Percentiles rank a stretch among this genome's conserved stretches.
phyloP scores from a whole-genome alignment of 345 rosid species.

The Turritis glabra region DNA sequence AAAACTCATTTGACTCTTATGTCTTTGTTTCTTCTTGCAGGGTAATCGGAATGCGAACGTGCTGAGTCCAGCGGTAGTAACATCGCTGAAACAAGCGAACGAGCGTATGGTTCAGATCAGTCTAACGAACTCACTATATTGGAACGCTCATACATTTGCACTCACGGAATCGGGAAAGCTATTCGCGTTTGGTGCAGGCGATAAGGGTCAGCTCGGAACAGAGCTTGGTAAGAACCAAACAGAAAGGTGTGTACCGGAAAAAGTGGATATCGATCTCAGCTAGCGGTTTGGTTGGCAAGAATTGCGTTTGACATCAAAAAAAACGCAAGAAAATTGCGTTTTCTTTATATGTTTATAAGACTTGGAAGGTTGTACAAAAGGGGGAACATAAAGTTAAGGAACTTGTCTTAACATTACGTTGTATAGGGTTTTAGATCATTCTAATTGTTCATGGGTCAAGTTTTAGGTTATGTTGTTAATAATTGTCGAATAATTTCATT shows the following conservation, averaged over 20 bases:
- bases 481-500: slow-evolving; percentile 22
- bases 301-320: slow-evolving; percentile 20
- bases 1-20: not conserved
- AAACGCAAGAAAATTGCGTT: slow-evolving; percentile 19
- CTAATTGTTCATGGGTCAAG: slow-evolving; percentile 25
- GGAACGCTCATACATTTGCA: slow-evolving; percentile 97
- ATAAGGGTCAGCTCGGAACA: slow-evolving; percentile 96
- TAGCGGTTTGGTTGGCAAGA: slow-evolving; percentile 37
- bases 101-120: slow-evolving; percentile 87
- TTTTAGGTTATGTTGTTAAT: slow-evolving; percentile 27
- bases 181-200: slow-evolving; percentile 93
- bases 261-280: slow-evolving; percentile 66
- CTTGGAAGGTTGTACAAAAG: slow-evolving; percentile 34
- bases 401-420: slow-evolving; percentile 36
- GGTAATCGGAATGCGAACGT: slow-evolving; percentile 69
- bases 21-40: slow-evolving; percentile 34
- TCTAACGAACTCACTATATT: slow-evolving; percentile 84
- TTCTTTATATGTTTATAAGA: slow-evolving; percentile 24
- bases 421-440: slow-evolving; percentile 26
- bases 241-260: slow-evolving; percentile 77
- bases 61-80: slow-evolving; percentile 75
- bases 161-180: slow-evolving; percentile 89
- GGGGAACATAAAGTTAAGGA: slow-evolving; percentile 33
- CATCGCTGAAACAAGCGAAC: slow-evolving; percentile 69
- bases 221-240: slow-evolving; percentile 69